Conservation (phyloP, 176 grass and related monocot species). For the Urochloa ruziziensis region DNA sequence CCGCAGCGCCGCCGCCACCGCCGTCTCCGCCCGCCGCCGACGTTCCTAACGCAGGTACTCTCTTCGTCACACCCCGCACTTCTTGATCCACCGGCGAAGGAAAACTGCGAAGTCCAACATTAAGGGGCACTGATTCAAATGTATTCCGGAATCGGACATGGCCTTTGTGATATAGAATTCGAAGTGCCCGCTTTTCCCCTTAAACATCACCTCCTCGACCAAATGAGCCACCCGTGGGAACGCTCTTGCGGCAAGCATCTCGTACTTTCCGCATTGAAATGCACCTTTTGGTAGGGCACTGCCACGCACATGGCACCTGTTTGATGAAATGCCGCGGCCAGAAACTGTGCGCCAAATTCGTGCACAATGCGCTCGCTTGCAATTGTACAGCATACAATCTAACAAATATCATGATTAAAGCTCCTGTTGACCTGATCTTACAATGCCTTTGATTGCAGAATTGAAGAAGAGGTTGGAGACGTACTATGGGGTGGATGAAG, state of each 20-base stretch:
- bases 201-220: neutral
- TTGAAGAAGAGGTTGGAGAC: slow-evolving; percentile 51
- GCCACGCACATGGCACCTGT: neutral
- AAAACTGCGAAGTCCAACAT: neutral
- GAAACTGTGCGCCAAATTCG: neutral
- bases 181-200: neutral
- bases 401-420: neutral
- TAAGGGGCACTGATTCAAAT: neutral
- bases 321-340: slow-evolving; percentile 16
- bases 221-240: neutral
- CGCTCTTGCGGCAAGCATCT: neutral
- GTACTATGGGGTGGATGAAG: slow-evolving; percentile 50
- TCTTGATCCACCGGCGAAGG: neutral
- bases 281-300: neutral
- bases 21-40: slow-evolving; percentile 4
- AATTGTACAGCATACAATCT: neutral
- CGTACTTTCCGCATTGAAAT: neutral
- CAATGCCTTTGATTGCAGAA: slow-evolving; percentile 39
- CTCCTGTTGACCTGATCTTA: slow-evolving; percentile 3
- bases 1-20: neutral
- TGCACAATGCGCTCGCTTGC: neutral
- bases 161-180: neutral
- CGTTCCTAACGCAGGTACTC: slow-evolving; percentile 43
- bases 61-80: neutral
- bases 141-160: neutral